Conservation (phyloP, 345 rosid genomes). For the Erucastrum elatum region DNA sequence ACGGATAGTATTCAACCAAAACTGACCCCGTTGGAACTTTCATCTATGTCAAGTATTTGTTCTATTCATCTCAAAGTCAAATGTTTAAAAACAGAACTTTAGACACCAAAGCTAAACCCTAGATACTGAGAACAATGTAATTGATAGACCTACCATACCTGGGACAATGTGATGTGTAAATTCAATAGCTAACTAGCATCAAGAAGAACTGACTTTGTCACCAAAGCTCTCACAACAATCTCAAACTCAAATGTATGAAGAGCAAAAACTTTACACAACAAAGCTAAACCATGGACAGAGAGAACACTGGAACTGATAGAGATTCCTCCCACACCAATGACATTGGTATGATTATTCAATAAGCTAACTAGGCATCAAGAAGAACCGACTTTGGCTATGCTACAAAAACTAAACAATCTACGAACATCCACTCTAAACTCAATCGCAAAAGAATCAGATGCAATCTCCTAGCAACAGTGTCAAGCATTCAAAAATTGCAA, state of each 20-base stretch:
- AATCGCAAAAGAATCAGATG: background rate
- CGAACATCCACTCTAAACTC: background rate
- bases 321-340: too few species aligned
- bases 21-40: background rate
- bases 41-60: background rate
- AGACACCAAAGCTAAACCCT: background rate
- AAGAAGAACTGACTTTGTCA: too few species aligned
- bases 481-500: constrained; percentile 6
- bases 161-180: too few species aligned
- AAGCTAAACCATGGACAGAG: background rate
- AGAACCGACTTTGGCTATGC: too few species aligned
- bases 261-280: background rate
- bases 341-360: too few species aligned
- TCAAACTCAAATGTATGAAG: background rate
- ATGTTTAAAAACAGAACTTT: background rate
- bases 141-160: background rate
- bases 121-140: background rate
- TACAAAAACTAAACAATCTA: background rate
- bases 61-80: background rate
- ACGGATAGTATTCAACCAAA: background rate
- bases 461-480: background rate
- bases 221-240: background rate
- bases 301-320: too few species aligned
- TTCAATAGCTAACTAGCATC: too few species aligned
- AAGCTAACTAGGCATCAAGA: background rate